Conservation (phyloP, 2,329 filamentous ascomycete genomes). For the Fusarium robinianum region DNA sequence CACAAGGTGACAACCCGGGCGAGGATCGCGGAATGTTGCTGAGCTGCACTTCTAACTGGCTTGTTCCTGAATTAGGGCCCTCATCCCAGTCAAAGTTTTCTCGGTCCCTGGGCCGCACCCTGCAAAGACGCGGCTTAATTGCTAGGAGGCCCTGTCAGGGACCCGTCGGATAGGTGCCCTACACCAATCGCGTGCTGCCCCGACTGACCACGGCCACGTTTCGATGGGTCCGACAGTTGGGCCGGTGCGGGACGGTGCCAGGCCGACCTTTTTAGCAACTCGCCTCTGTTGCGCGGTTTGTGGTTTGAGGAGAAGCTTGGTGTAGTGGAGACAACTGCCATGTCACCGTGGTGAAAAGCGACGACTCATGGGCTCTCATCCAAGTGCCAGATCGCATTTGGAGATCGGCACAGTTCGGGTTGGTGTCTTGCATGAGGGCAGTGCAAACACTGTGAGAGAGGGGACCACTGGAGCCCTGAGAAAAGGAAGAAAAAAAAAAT, state of each 20-base stretch:
- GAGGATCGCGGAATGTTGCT: constrained; percentile 25
- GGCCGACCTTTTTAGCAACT: constrained; percentile 23
- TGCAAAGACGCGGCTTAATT: constrained; percentile 29
- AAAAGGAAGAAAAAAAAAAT: constrained; percentile 2
- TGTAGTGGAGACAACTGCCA: constrained; percentile 22
- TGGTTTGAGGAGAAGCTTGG: constrained; percentile 10
- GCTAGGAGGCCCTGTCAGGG: constrained; percentile 11
- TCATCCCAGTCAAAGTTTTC: constrained; percentile 22
- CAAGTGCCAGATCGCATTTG: neutral
- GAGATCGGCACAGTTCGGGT: too few species aligned
- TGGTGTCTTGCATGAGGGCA: constrained; percentile 2
- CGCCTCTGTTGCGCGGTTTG: constrained; percentile 33
- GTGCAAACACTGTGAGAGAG: neutral
- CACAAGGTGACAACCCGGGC: constrained; percentile 17
- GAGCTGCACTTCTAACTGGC: constrained; percentile 34
- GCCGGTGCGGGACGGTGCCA: constrained; percentile 17
- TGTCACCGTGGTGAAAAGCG: constrained; percentile 4
- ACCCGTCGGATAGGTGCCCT: constrained; percentile 6
- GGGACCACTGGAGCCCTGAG: constrained; percentile 8
- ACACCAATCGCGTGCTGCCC: constrained; percentile 29
- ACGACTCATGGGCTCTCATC: neutral
- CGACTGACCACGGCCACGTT: constrained; percentile 26
- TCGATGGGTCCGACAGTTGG: constrained; percentile 16
- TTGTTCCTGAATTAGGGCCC: constrained; percentile 33
- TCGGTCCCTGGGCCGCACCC: constrained; percentile 24